These are phyloP conservation scores for Beauveria caledonica DNA, from an alignment of 2,329 filamentous ascomycete genomes.

Conservation along the genomic window DNA sequence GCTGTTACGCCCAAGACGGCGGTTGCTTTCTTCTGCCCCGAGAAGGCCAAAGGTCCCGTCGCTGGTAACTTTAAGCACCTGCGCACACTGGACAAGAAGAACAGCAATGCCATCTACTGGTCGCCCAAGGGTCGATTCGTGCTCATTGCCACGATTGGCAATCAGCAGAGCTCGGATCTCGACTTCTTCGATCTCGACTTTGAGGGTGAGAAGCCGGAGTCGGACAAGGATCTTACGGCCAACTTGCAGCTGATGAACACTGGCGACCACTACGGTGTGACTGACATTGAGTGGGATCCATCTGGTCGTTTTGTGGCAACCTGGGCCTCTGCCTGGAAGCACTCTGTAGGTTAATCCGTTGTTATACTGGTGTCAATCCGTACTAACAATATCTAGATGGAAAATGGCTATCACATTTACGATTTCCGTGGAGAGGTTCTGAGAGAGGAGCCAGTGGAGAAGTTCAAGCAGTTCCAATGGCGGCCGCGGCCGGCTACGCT, in stretches of 20 bases:
- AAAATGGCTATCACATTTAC: slow-evolving; percentile 98
- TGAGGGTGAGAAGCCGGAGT: slow-evolving; percentile 90
- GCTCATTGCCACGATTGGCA: slow-evolving; percentile 85
- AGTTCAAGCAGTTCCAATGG: slow-evolving; percentile 98
- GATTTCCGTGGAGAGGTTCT: slow-evolving; percentile 88
- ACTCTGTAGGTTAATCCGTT: slow-evolving; percentile 58
- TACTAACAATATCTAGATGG: slow-evolving; percentile 59
- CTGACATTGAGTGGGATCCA: slow-evolving; percentile 96
- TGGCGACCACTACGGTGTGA: slow-evolving; percentile 93
- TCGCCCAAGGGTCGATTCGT: slow-evolving; percentile 93
- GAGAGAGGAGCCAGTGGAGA: slow-evolving; percentile 85
- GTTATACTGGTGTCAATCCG: neutral
- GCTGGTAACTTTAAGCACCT: slow-evolving; percentile 95
- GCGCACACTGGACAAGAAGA: slow-evolving; percentile 95
- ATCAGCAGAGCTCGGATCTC: slow-evolving; percentile 86
- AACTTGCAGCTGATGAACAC: slow-evolving; percentile 94
- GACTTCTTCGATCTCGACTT: slow-evolving; percentile 98
- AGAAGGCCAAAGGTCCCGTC: slow-evolving; percentile 75
- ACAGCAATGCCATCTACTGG: slow-evolving; percentile 99
- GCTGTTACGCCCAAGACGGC: slow-evolving; percentile 89
- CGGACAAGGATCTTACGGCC: slow-evolving; percentile 86
- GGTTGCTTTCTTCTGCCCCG: slow-evolving; percentile 92
- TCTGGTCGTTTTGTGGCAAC: slow-evolving; percentile 91
- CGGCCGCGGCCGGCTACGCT: slow-evolving; percentile 86
- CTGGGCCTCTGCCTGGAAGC: slow-evolving; percentile 92